Conservation (phyloP, 139 green algal genomes). For the Chlamydomonas eustigma region DNA sequence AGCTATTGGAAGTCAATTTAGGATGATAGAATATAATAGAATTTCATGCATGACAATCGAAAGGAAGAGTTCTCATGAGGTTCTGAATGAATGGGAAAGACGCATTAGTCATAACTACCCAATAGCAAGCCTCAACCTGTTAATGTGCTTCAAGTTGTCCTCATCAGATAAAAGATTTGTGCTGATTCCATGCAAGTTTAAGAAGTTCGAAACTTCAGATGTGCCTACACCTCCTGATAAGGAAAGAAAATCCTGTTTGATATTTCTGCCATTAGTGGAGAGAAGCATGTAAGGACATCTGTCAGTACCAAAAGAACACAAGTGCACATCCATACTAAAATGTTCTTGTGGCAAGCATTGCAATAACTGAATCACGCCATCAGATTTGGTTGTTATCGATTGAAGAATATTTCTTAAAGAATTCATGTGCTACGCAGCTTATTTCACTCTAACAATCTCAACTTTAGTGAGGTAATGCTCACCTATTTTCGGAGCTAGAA, state of each 20-base stretch:
- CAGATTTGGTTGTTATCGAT: neutral
- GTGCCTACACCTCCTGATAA: conserved; percentile 43
- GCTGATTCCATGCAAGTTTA: conserved; percentile 35
- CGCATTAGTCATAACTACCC: too few relatives aligned
- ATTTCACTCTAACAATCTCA: too few relatives aligned
- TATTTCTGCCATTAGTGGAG: too few relatives aligned
- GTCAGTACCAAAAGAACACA: conserved; percentile 8
- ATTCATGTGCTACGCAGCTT: too few relatives aligned
- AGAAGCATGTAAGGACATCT: neutral
- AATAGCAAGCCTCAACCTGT: too few relatives aligned
- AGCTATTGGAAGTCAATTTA: too few relatives aligned
- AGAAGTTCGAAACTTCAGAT: conserved; percentile 42
- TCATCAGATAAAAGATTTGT: conserved; percentile 49
- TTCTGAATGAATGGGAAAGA: too few relatives aligned
- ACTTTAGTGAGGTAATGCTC: too few relatives aligned
- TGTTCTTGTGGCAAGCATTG: neutral
- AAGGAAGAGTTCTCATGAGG: too few relatives aligned
- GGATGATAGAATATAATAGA: too few relatives aligned
- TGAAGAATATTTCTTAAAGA: neutral
- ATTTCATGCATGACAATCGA: too few relatives aligned
- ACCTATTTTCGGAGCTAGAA: too few relatives aligned
- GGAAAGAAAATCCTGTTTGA: neutral
- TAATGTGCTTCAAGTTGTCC: conserved; percentile 37
- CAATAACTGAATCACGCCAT: neutral
- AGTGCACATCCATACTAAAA: neutral